These are phyloP conservation scores for Leucosporidium scottii DNA, from an alignment of 768 basidiomycete genomes.

Conservation along the genomic window DNA sequence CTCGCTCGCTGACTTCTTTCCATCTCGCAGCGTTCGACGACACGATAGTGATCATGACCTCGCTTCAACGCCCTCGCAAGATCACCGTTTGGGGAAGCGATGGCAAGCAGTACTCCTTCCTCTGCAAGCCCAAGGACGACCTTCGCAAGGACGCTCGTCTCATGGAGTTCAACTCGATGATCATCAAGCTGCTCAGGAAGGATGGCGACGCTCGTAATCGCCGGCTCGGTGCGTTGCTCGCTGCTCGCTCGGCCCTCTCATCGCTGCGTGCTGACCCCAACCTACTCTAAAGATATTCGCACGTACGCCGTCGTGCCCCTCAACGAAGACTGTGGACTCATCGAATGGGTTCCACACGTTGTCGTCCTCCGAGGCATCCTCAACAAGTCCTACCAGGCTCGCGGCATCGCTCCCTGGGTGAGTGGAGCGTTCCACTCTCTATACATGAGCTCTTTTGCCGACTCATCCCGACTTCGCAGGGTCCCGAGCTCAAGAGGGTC, in stretches of 20 bases:
- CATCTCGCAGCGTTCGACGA: constrained; percentile 61
- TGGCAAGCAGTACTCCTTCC: constrained; percentile 77
- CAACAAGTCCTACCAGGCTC: constrained; percentile 57
- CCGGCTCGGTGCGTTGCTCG: constrained; percentile 64
- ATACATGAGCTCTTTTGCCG: neutral
- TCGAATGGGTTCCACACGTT: constrained; percentile 98
- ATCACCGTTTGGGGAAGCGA: constrained; percentile 75
- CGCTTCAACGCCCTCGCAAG: constrained; percentile 84
- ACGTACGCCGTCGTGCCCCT: constrained; percentile 98
- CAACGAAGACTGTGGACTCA: constrained; percentile 93
- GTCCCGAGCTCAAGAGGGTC: constrained; percentile 38
- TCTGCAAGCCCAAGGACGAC: constrained; percentile 96
- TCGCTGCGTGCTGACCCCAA: constrained; percentile 1
- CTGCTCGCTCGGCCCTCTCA: neutral
- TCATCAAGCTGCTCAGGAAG: constrained; percentile 89
- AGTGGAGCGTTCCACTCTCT: constrained; percentile 35
- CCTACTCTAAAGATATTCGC: constrained; percentile 60
- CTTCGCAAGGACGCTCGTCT: constrained; percentile 91
- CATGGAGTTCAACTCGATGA: constrained; percentile 97
- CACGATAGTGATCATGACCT: constrained; percentile 82
- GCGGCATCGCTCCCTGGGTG: constrained; percentile 51
- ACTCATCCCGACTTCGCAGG: constrained; percentile 28
- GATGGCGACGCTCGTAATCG: constrained; percentile 87
- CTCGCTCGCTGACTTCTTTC: neutral
- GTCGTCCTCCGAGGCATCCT: constrained; percentile 71